Base-by-base conservation (phyloP, 2,329 filamentous ascomycete genomes). In the Colletotrichum orchidophilum region DNA sequence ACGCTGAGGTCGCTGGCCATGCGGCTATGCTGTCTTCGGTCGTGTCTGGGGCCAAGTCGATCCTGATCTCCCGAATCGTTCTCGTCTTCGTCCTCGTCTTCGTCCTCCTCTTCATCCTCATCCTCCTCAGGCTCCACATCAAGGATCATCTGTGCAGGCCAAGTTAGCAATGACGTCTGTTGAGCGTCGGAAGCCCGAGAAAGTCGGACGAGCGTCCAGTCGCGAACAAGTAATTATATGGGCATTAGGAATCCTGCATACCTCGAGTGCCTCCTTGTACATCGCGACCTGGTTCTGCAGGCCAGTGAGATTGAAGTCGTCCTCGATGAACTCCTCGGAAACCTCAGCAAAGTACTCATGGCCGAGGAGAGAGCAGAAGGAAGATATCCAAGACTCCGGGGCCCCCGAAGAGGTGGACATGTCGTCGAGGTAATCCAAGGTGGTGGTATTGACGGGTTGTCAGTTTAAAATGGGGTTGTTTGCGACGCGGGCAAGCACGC, bases 321-420 rank as follows among this genome's bases (percentile, higher is more conserved):
- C 96, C 82, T 99, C 96, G 80, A 99, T 98, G 78, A 99, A 99
- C 79, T 99, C 96, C 84, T 99, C 96, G 55, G 94, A 96, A 61
- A 99, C 96, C 85, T 99, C 96, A 73, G 96, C 96, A 82, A 99
- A 99, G 85, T 98, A 99, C 83, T 99, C 96, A 81, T 99, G 96
- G 73, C 96, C 96, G 72, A 98, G 89, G 55, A 98, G 87, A 49
- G 94, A 95, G 86, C 96, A 99, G 82, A 98, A 99, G 70, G 95
- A 97, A 74, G 94, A 93, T 85, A 99, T 98, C 96, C 96, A 99
- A 66, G 95, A 97, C 86, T 99, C 96, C 73, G 88, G 88, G 33
- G 87, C 83, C 64, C 87, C 88, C 64, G 88, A 90, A 61, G 88
- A 89, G 65, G 87, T 87, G 76, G 88, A 91, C 88, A 90, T 90